These are phyloP conservation scores for Friedmanniomyces simplex DNA, from an alignment of 495 filamentous ascomycete species.

Conservation along the genomic window DNA sequence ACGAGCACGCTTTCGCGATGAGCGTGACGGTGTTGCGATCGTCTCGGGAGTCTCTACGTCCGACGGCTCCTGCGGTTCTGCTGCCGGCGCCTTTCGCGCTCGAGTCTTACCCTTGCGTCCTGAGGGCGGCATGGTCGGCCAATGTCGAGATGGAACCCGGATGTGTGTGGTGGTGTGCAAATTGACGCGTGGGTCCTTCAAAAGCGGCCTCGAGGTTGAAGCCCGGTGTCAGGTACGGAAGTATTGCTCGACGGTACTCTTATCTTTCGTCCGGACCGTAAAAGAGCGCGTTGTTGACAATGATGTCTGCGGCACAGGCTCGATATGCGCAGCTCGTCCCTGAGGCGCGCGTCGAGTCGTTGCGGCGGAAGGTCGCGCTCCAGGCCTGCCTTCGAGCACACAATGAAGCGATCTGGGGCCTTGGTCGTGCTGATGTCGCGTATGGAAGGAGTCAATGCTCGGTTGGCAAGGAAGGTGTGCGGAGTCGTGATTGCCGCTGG, in stretches of 20 bases:
- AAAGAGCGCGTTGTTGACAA: background rate
- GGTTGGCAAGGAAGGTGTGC: too few species aligned
- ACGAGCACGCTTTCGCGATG: constrained; percentile 25
- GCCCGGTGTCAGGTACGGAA: background rate
- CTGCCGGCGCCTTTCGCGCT: constrained; percentile 9
- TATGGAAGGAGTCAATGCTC: too few species aligned
- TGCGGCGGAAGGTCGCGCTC: background rate
- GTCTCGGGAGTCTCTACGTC: constrained; percentile 32
- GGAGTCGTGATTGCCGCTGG: too few species aligned
- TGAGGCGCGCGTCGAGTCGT: background rate
- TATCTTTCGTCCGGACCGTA: background rate
- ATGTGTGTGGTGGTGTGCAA: background rate
- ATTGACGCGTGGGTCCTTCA: background rate
- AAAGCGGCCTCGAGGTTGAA: background rate
- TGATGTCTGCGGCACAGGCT: background rate
- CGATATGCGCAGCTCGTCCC: background rate
- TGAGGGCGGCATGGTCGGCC: constrained; percentile 12
- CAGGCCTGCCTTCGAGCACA: background rate
- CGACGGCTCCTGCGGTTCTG: constrained; percentile 18
- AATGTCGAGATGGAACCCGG: background rate
- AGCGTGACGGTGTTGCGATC: constrained; percentile 30
- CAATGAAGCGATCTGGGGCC: too few species aligned
- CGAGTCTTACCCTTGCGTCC: constrained; percentile 20
- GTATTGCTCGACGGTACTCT: background rate
- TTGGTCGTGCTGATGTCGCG: too few species aligned